Base-by-base conservation (phyloP, 306 rosid species). In the Macrotyloma uniflorum region DNA sequence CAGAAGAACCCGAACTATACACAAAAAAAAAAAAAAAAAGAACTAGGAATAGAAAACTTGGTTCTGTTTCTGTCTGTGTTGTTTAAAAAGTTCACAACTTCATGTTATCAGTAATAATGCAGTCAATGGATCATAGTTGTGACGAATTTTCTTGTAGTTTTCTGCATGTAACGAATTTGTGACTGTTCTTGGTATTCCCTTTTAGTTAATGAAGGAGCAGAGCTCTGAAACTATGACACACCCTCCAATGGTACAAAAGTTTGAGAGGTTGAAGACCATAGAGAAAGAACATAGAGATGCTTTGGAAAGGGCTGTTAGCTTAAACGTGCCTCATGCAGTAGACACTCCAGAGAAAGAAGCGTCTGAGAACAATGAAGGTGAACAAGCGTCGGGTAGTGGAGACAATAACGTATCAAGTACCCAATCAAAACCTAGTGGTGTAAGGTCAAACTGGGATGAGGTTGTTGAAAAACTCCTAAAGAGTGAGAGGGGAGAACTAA, bases 231-330 rank as follows among this genome's bases (percentile, higher is more conserved):
- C 96, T 0, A 46, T 87, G 79, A 92, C 90, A 4, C 85, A 80
- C 66, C 78, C 97, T 24, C 97, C 96, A 20, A 78, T 76, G 0
- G 68, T 85, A 72, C 91, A 87, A 64, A 92, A 68, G 78, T 49
- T 92, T 0, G 86, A 90, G 83, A 87, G 97, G 81, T 62, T 83
- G 85, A 85, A 78, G 74, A 92, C 96, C 2, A 68, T 90, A 68
- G 92, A 92, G 68, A 82, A 86, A 76, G 97, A 92, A 64, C 97
- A 92, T 79, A 92, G 72, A 74, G 88, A 92, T 80, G 97, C 97
- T 6, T 78, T 90, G 66, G 96, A 92, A 82, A 90, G 97, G 78
- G 96, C 90, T 43, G 92, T 92, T 36, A 90, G 92, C 82, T 85
- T 92, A 76, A 90, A 92, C 67, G 84, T 92, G 19, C 97, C 97